Evolutionary conservation across 2,329 filamentous ascomycete genomes (phyloP).

Genomic region (Gyromitra esculenta): DNA sequence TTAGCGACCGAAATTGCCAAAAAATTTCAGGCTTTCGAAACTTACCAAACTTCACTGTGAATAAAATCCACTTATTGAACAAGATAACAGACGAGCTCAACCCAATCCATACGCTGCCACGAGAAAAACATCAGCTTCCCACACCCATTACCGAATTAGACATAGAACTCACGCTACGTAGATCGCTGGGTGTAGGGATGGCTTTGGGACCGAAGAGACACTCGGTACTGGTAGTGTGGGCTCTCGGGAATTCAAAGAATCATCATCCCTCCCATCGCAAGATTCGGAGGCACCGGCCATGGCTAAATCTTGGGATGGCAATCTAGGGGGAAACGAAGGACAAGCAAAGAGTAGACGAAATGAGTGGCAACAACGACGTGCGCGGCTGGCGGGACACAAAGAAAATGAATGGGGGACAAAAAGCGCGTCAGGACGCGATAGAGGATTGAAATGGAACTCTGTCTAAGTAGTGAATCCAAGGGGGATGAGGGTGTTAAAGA

Average conservation of each 20-base stretch:
- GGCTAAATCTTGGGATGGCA: slow-evolving; percentile 7
- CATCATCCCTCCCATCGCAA: slow-evolving; percentile 14
- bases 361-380: slow-evolving; percentile 1
- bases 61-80: slow-evolving; percentile 98
- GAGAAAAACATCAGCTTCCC: slow-evolving; percentile 12
- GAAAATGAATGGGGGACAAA: slow-evolving; percentile 3
- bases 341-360: slow-evolving; percentile 22
- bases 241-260: slow-evolving; percentile 17
- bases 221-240: slow-evolving; percentile 29
- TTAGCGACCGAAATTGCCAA: slow-evolving; percentile 57
- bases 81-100: slow-evolving; percentile 94
- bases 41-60: slow-evolving; percentile 84
- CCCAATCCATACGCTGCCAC: slow-evolving; percentile 82
- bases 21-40: slow-evolving; percentile 47
- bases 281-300: slow-evolving; percentile 35
- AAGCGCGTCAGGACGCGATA: slow-evolving; percentile 18
- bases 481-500: slow-evolving; percentile 14
- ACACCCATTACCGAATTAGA: neutral
- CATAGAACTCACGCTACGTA: slow-evolving; percentile 41
- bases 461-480: slow-evolving; percentile 12
- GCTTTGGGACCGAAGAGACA: slow-evolving; percentile 30
- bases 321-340: slow-evolving; percentile 15
- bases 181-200: slow-evolving; percentile 46
- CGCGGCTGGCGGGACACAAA: neutral
- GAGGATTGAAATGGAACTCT: slow-evolving; percentile 17